Conservation (phyloP, 2,329 filamentous ascomycete genomes). For the Orbilia quercus region DNA sequence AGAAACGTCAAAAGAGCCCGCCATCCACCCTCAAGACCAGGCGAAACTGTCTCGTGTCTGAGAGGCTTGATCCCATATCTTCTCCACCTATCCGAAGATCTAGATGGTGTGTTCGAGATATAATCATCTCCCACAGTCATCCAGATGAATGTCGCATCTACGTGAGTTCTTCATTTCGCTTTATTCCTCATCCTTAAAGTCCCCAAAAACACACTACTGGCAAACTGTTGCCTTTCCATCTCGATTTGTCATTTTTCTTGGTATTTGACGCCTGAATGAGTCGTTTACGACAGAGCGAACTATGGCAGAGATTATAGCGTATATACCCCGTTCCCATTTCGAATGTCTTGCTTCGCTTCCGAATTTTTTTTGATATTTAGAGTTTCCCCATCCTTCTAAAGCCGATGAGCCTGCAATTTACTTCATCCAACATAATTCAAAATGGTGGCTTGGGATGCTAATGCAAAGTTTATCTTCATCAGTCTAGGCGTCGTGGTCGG, state of each 20-base stretch:
- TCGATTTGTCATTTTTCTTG: slow-evolving; percentile 54
- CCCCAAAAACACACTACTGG: slow-evolving; percentile 20
- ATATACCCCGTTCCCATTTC: slow-evolving; percentile 20
- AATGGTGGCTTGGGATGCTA: slow-evolving; percentile 44
- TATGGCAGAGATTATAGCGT: slow-evolving; percentile 56
- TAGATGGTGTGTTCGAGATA: slow-evolving; percentile 41
- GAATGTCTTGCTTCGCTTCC: slow-evolving; percentile 32
- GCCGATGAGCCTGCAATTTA: slow-evolving; percentile 19
- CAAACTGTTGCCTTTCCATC: slow-evolving; percentile 18
- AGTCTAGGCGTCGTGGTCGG: slow-evolving; percentile 56
- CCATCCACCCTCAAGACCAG: slow-evolving; percentile 39
- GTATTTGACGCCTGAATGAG: slow-evolving; percentile 35
- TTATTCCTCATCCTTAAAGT: slow-evolving; percentile 12
- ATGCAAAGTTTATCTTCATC: slow-evolving; percentile 44
- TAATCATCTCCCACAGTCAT: slow-evolving; percentile 55
- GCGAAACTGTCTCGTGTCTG: slow-evolving; percentile 54
- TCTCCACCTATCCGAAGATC: slow-evolving; percentile 21
- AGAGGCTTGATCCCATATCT: slow-evolving; percentile 50
- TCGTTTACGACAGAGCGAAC: slow-evolving; percentile 36
- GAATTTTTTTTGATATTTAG: slow-evolving; percentile 39
- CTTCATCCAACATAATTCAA: slow-evolving; percentile 19
- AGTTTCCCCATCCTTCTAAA: slow-evolving; percentile 14
- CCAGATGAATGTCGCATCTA: slow-evolving; percentile 53
- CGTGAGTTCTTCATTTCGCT: slow-evolving; percentile 36
- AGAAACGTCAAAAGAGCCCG: slow-evolving; percentile 43